Base-by-base conservation (phyloP, 495 filamentous ascomycete genomes). In the Penicillium psychrofluorescens region DNA sequence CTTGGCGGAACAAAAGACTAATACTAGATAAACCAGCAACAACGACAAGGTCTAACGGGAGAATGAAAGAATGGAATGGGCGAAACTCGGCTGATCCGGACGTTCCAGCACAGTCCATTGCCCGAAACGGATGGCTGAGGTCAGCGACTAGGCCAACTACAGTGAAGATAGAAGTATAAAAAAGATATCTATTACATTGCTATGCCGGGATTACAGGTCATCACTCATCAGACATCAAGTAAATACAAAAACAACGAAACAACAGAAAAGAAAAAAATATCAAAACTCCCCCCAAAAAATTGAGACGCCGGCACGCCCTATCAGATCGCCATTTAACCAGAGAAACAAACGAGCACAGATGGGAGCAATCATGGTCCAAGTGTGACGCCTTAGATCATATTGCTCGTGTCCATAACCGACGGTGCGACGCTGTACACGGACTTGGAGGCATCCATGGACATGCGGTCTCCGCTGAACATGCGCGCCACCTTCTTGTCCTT, bases 341-440 rank as follows among this genome's bases (percentile, higher is more conserved):
- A 22, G 22, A 48, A 30, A 43, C 41, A 35, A 36, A 49, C 38
- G 29, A 40, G 33, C 29, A 15, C 14, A 14, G 45, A 46, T 44
- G 45, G 41, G 35, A 43, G 39, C 35, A 56, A 51, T 45, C 47
- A 28, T 40, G 53, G 62, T 47, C 34, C 8, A 53, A 67, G 62
- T 59, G 61, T 69, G 64, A 69, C 63, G 62, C 63, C 59, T 74
- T 66, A 75, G 32, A 74, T 68, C 66, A 68, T 59, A 49, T 71
- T 71, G 41, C 68, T 70, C 70, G 72, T 72, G 43, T 77, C 71
- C 56, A 74, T 69, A 43, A 49, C 63, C 29, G 67, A 70, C 15
- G 64, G 69, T 33, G 64, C 70, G 40, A 68, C 52, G 43, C 70
- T 74, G 35, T 70, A 63, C n/a, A 71, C 65, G 8, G 70, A 74